Evolutionary conservation across 148 eudicot species (phyloP).

Genomic region (Rhododendron kiyosumense): DNA sequence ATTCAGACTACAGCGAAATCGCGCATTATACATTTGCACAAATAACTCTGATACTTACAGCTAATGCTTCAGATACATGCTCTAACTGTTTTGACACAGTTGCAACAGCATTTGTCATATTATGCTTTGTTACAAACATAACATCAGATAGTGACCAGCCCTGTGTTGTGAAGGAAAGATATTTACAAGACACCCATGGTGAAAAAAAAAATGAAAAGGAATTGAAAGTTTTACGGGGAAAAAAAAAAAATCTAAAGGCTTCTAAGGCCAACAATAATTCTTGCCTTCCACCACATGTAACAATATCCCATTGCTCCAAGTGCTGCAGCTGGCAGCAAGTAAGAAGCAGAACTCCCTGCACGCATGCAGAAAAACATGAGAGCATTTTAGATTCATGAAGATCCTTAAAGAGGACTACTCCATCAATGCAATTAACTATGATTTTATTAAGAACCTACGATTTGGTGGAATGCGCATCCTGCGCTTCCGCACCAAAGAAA

Average conservation of each 20-base stretch:
- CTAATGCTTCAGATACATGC: conserved; percentile 68
- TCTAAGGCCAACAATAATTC: conserved; percentile 14
- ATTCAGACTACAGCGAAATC: neutral
- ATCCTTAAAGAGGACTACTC: neutral
- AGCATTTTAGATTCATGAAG: neutral
- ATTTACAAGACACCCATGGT: neutral
- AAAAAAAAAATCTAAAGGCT: neutral
- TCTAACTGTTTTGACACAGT: conserved; percentile 83
- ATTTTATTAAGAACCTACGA: neutral
- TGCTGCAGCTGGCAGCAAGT: conserved; percentile 90
- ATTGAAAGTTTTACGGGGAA: neutral
- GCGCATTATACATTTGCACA: conserved; percentile 2
- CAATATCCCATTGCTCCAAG: conserved; percentile 93
- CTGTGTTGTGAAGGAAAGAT: conserved; percentile 29
- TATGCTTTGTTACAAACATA: conserved; percentile 90
- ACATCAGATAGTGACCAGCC: conserved; percentile 88
- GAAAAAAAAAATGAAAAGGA: neutral
- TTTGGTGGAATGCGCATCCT: neutral
- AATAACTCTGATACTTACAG: conserved; percentile 37
- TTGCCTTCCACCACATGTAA: conserved; percentile 98
- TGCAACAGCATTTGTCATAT: conserved; percentile 95
- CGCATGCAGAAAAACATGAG: conserved; percentile 5
- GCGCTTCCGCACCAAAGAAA: neutral
- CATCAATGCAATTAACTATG: neutral
- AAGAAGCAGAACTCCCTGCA: conserved; percentile 65